Evolutionary conservation across 2,329 filamentous ascomycete genomes (phyloP), one percentile per base, ranked within the genome.

Genomic region (Fusarium domesticum): DNA sequence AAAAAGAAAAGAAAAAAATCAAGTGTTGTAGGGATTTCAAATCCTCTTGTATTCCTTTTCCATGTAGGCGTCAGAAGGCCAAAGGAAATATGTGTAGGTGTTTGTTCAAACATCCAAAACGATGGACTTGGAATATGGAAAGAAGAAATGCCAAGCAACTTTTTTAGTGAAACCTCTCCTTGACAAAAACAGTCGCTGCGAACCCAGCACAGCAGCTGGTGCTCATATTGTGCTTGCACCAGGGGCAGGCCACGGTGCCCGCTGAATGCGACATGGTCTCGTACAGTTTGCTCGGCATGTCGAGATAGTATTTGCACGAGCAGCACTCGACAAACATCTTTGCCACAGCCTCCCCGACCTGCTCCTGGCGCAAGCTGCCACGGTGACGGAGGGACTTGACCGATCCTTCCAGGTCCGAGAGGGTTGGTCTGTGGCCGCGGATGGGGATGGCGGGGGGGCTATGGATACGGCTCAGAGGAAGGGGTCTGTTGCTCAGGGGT

Each of bases 171-270:
- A 84, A 61, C 48, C 78, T 77, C 63, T 87, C 82, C 57, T 79
- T 79, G 56, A 88, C 67, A 49, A 83, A 79, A 4, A 89, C 77
- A 35, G 84, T 73, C 2, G 84, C 80, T 10, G 81, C 79, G 67
- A 84, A 84, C 6, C 83, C 84, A 10, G 83, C 76, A 61, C 85
- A 89, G 65, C 85, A 89, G 45, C 67, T 70, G 12, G 76, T 83
- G 53, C 73, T 83, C 84, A 89, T 87, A 38, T 77, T 76, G 66
- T 89, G 85, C 34, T 72, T 71, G 62, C 85, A 89, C 85, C 85
- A 88, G 7, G 83, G 83, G 61, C 84, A 88, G 53, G 77, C 79
- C 18, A 85, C 78, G 58, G 75, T 78, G 51, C 81, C 83, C 7
- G 75, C 80, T 0, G 80, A 78, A 50, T 76, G 76, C 5, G 76